Percentiles rank a stretch among this genome's conserved stretches.
Conservation (phyloP, 768 basidiomycete genomes). For the Suillus lakei region DNA sequence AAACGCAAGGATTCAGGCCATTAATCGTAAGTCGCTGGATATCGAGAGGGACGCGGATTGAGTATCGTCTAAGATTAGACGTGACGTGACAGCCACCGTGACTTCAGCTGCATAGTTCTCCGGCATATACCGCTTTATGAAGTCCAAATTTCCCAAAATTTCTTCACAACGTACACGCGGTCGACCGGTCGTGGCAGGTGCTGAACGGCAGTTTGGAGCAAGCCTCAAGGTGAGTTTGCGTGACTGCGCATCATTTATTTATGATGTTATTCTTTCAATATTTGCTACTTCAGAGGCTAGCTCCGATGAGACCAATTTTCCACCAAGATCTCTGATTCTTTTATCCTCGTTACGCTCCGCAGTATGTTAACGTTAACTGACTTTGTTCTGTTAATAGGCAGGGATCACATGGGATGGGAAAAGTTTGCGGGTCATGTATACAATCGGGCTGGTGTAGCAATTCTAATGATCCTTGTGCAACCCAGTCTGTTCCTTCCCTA, state of each 20-base stretch:
- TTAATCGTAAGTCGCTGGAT: slow-evolving; percentile 41
- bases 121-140: slow-evolving; percentile 33
- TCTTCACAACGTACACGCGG: not conserved
- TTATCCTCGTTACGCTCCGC: not conserved
- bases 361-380: slow-evolving; percentile 5
- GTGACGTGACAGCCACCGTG: slow-evolving; percentile 68
- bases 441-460: not conserved
- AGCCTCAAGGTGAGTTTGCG: slow-evolving; percentile 24
- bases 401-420: not conserved
- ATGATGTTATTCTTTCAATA: slow-evolving; percentile 57
- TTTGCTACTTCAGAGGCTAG: slow-evolving; percentile 72
- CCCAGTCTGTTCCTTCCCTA: not conserved
- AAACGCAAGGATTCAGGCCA: slow-evolving; percentile 89
- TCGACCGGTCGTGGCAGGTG: too few species aligned
- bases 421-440: not conserved
- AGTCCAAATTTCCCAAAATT: not conserved
- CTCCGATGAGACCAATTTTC: slow-evolving; percentile 65
- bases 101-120: slow-evolving; percentile 61
- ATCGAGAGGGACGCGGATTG: slow-evolving; percentile 24
- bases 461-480: not conserved
- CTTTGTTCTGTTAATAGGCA: not conserved
- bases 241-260: not conserved
- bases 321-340: slow-evolving; percentile 74
- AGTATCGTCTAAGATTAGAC: slow-evolving; percentile 34
- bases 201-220: not conserved